Evolutionary conservation across 441 rosid genomes (phyloP), one percentile per base, ranked within the genome.

Genomic region (Lagerstroemia fauriei): DNA sequence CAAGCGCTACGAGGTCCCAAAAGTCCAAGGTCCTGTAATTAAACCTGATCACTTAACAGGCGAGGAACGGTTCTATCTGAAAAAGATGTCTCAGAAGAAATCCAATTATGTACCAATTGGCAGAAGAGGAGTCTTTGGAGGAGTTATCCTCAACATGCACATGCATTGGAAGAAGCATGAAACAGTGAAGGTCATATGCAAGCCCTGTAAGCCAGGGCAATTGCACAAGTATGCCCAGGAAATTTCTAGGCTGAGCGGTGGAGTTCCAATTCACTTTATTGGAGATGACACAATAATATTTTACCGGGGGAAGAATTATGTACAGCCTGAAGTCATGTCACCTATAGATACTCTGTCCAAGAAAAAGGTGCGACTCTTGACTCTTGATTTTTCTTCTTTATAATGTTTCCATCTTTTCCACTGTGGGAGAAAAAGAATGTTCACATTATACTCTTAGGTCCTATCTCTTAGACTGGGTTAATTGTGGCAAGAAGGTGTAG

Each of bases 111-210:
- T 86, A 25, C 95, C 92, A 8, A 85, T 92, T 90, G 95, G 95
- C 57, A 89, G 91, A 85, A 89, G 98, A 90, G 99, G 96, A 83
- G 88, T 94, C 38, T 92, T 93, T 79, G 98, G 97, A 70, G 99
- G 99, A 80, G 93, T 94, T 82, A 89, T 96, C 82, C 92, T 94
- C 22, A 96, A 96, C 51, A 93, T 96, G 98, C 98, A 96, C 85
- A 83, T 94, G 89, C 97, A 95, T 80, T 96, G 95, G 97, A 94
- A 94, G 85, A 94, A 92, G 16, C 94, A 96, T 61, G 98, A 94
- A 80, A 96, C 99, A 14, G 96, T 96, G 76, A 91, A 96, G 89
- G 98, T 95, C 83, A 91, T 97, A 10, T 94, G 94, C 89, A 97
- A 93, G 59, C 89, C 92, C 72, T 88, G 91, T 87, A 95, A 92